Evolutionary conservation across 805 yeast genomes (phyloP).

Genomic region (Nakazawaea wyomingensis): DNA sequence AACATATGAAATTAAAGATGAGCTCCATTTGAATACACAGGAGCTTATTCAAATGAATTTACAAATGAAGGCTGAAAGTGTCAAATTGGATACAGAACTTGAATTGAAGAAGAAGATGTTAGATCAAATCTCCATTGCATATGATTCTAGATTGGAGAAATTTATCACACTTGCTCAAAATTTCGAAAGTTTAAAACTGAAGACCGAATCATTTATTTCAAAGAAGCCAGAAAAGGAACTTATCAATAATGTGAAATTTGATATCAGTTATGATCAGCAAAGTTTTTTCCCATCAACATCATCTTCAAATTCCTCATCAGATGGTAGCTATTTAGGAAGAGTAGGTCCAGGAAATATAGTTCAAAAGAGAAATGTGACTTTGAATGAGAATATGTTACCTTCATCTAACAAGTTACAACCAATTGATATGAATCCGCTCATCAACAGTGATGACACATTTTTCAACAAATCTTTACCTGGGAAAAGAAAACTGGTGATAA

Average conservation of each 20-base stretch:
- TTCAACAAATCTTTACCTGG: background rate
- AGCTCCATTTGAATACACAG: background rate
- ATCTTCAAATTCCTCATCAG: background rate
- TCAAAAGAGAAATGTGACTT: constrained; percentile 7
- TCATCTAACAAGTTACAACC: background rate
- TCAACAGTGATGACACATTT: background rate
- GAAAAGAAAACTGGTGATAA: constrained; percentile 2
- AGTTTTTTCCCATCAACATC: background rate
- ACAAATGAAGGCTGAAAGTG: background rate
- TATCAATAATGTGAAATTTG: constrained; percentile 9
- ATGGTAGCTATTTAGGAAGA: too few species aligned
- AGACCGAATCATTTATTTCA: constrained; percentile 3
- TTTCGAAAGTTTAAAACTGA: constrained; percentile 7
- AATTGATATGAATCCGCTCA: background rate
- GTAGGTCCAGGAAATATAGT: too few species aligned
- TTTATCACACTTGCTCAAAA: constrained; percentile 3
- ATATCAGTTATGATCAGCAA: constrained; percentile 1
- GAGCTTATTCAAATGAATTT: background rate
- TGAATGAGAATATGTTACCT: constrained; percentile 10
- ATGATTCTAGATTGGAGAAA: background rate
- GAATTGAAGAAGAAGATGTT: constrained; percentile 4
- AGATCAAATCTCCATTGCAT: background rate
- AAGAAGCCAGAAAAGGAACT: constrained; percentile 1
- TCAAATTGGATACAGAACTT: background rate
- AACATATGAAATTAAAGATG: constrained; percentile 1